These are phyloP conservation scores for Vaccinium darrowii DNA, from an alignment of 148 eudicot species.

Conservation along the genomic window DNA sequence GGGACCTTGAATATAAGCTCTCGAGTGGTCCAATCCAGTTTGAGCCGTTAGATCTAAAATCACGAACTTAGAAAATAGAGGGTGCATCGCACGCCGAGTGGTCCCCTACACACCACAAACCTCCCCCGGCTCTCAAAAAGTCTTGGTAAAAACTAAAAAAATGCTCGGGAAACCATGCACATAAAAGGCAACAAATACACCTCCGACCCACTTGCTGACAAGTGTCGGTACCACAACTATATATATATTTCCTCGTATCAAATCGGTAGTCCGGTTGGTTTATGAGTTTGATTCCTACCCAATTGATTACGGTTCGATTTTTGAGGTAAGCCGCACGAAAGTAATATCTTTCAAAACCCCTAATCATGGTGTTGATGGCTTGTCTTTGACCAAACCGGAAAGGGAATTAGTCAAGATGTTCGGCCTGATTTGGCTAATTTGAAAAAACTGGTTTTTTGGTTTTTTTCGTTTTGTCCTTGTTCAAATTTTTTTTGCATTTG, in stretches of 20 bases:
- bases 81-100: constrained; percentile 12
- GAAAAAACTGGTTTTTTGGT: too few relatives aligned
- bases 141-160: background rate
- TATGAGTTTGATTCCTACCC: too few relatives aligned
- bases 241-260: background rate
- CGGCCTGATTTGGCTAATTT: too few relatives aligned
- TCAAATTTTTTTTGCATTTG: too few relatives aligned
- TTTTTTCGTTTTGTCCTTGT: too few relatives aligned
- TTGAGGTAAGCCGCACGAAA: too few relatives aligned
- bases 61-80: background rate
- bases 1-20: background rate
- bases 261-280: too few relatives aligned
- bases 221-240: background rate
- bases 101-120: constrained; percentile 13
- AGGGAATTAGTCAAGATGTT: too few relatives aligned
- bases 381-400: too few relatives aligned
- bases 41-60: background rate
- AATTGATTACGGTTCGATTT: too few relatives aligned
- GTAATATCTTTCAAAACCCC: too few relatives aligned
- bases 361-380: too few relatives aligned
- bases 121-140: background rate
- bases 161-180: background rate
- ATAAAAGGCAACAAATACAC: constrained; percentile 14
- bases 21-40: background rate
- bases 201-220: background rate